phyloP scores from a whole-genome alignment of 2,329 filamentous ascomycete species.

The Ceratocystis alfenasii region DNA sequence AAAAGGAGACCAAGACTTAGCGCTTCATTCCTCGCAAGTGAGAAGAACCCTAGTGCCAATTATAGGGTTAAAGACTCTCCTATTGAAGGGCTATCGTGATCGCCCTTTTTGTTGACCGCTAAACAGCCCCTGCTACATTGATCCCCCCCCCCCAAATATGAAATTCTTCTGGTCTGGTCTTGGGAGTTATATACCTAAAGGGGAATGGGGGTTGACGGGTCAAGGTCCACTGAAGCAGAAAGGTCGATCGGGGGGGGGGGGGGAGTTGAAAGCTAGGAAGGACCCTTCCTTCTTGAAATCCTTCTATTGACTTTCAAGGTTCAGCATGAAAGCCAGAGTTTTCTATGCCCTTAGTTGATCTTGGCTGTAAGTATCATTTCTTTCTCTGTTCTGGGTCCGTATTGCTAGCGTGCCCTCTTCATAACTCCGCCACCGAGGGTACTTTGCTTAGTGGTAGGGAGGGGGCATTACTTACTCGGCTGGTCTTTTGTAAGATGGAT shows the following conservation, averaged over 20 bases:
- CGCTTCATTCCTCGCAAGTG: not conserved
- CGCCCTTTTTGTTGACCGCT: not conserved
- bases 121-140: not conserved
- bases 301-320: not conserved
- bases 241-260: not conserved
- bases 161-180: not conserved
- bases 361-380: not conserved
- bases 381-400: not conserved
- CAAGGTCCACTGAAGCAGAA: not conserved
- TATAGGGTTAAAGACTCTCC: not conserved
- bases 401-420: slow-evolving; percentile 4
- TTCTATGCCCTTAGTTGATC: not conserved
- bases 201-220: not conserved
- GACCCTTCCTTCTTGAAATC: not conserved
- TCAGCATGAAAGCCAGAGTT: not conserved
- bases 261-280: not conserved
- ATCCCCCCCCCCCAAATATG: not conserved
- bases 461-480: not conserved
- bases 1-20: not conserved
- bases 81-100: not conserved
- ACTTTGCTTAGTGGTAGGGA: not conserved
- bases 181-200: not conserved
- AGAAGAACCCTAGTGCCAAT: not conserved
- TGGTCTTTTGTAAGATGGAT: too few relatives aligned
- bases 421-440: slow-evolving; percentile 5